Evolutionary conservation across 495 filamentous ascomycete species (phyloP), one percentile per base, ranked within the genome.

Genomic region (Penicillium cataractarum): DNA sequence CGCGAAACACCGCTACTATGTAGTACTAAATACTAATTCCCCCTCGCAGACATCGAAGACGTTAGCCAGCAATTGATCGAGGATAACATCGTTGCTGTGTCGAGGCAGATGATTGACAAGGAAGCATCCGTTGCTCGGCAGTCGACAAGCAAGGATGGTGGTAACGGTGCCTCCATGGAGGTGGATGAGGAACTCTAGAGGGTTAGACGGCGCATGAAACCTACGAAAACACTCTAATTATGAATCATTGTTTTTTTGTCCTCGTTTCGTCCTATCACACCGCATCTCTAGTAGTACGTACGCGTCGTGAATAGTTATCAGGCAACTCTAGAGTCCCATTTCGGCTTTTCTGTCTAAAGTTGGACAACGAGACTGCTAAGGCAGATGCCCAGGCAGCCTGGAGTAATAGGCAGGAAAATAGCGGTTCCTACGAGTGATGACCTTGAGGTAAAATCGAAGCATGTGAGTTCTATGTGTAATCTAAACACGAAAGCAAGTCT

Each of bases 81-180:
- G 78, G 94, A 98, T 82, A 99, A 99, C 76, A 98, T 99, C 58
- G 95, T 99, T 6, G 90, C 92, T 7, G 93, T 97, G 5, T 93
- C 93, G 55, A 84, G 93, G 65, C 93, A 97, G 76, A 97, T 99
- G 95, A 97, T 99, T 65, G 96, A 98, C 80, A 99, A 98, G 79
- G 96, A 98, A 73, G 95, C 95, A 13, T 92, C 83, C 8, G 81
- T 87, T 60, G 85, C 87, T 22, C 83, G 83, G 60, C 73, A 73
- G 53, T 76, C 80, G 24, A 65, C 68, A 29, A 68, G 74, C 35
- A 88, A 88, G 60, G 85, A 83, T 22, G 74, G 78, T 37, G 62
- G 83, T 32, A 86, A 87, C 55, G 88, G 83, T 19, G 81, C 66
- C 57, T 72, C 63, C 48, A 85, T 88, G 84, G 85, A 86, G 37